Percentiles rank a stretch among this genome's conserved stretches.
Evolutionary conservation across 2,329 filamentous ascomycete species (phyloP).

Genomic region (Pseudocercospora cruenta): DNA sequence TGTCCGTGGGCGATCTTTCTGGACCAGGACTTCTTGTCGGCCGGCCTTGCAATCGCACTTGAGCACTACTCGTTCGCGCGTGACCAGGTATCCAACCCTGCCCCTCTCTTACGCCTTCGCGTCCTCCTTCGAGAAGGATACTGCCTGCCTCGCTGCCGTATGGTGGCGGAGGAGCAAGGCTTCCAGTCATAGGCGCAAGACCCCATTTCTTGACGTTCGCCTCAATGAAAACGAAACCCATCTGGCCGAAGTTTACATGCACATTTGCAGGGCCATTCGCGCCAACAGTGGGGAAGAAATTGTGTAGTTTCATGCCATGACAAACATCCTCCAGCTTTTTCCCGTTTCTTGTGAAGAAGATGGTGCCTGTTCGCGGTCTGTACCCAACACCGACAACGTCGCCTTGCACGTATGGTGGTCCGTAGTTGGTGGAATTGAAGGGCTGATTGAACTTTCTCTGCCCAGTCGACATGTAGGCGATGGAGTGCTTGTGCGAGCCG

Average conservation of each 20-base stretch:
- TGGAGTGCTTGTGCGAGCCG: conserved; percentile 89
- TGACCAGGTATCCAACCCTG: conserved; percentile 65
- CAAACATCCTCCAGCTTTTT: conserved; percentile 95
- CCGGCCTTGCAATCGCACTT: conserved; percentile 69
- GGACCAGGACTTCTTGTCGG: conserved; percentile 82
- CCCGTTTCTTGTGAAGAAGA: conserved; percentile 98
- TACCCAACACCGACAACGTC: conserved; percentile 97
- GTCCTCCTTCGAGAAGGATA: conserved; percentile 85
- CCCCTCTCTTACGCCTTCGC: conserved; percentile 57
- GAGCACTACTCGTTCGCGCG: conserved; percentile 74
- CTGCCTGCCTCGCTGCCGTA: conserved; percentile 97
- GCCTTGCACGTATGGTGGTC: conserved; percentile 82
- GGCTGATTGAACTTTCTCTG: conserved; percentile 90
- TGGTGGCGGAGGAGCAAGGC: conserved; percentile 89
- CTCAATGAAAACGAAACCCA: conserved; percentile 98
- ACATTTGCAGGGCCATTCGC: conserved; percentile 90
- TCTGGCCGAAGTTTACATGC: conserved; percentile 97
- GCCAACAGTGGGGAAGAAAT: conserved; percentile 97
- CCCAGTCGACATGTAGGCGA: conserved; percentile 88
- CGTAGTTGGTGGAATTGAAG: conserved; percentile 78
- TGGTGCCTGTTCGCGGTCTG: conserved; percentile 86
- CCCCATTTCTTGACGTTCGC: conserved; percentile 99
- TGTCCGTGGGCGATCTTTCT: conserved; percentile 88
- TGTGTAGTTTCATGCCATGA: conserved; percentile 89
- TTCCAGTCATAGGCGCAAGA: conserved; percentile 91